A percentile compares a stretch with the other conserved stretches of the same genome.
Conservation (phyloP, 768 basidiomycete species). For the Boletellus ananiceps region DNA sequence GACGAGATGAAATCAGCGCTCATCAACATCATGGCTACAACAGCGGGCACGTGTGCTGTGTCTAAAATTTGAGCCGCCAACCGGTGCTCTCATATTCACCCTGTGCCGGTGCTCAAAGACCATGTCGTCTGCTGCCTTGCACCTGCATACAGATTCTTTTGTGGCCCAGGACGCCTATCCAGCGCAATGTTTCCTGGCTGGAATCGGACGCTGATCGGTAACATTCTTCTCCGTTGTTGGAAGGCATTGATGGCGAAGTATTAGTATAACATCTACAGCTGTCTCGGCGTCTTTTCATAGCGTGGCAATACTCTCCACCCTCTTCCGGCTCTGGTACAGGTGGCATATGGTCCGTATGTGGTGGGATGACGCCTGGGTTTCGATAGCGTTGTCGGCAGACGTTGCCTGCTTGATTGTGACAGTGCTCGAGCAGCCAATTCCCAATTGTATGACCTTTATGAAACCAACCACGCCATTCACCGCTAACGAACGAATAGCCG, state of each 20-base stretch:
- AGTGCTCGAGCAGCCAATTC: conserved; percentile 8
- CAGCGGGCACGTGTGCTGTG: no score
- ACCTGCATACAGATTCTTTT: background rate
- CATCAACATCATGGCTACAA: no score
- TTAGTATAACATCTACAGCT: conserved; percentile 1
- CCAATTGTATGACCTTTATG: background rate
- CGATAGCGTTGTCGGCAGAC: conserved; percentile 14
- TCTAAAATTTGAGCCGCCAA: no score
- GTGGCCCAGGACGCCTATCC: background rate
- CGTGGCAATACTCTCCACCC: conserved; percentile 16
- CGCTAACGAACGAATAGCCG: background rate
- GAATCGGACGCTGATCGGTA: conserved; percentile 4
- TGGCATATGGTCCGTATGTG: conserved; percentile 18
- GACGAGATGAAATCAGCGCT: no score
- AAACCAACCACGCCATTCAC: background rate
- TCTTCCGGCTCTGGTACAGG: conserved; percentile 23
- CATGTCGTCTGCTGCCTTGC: background rate
- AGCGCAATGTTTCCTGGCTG: conserved; percentile 1
- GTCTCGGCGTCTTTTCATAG: conserved; percentile 18
- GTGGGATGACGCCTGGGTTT: conserved; percentile 27
- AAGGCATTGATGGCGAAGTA: background rate
- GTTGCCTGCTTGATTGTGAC: conserved; percentile 5
- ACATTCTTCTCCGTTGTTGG: background rate
- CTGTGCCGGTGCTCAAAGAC: background rate
- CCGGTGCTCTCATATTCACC: background rate